A percentile compares a stretch with the other conserved stretches of the same genome.
These are phyloP conservation scores for Skeletonema grethae DNA, from an alignment of 108 stramenopile species.

Conservation along the genomic window DNA sequence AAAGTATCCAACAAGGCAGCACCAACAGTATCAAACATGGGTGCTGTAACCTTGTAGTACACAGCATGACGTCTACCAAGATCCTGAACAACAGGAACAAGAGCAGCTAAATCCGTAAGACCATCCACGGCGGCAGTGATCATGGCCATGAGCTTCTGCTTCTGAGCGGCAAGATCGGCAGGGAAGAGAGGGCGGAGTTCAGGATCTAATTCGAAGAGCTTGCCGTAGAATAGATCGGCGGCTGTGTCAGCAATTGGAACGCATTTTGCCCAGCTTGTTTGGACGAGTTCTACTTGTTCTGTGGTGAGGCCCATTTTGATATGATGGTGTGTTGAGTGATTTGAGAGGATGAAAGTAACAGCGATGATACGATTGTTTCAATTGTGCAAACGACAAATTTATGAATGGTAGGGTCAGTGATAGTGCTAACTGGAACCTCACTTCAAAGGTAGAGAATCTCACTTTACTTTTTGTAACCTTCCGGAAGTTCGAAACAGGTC, in stretches of 20 bases:
- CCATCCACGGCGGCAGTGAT: constrained; percentile 27
- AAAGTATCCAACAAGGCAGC: constrained; percentile 32
- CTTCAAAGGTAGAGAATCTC: too few species aligned
- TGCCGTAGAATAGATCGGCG: constrained; percentile 36
- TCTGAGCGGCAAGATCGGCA: constrained; percentile 29
- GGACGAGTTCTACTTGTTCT: constrained; percentile 25
- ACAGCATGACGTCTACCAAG: constrained; percentile 33
- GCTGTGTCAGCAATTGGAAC: constrained; percentile 35
- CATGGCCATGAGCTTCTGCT: constrained; percentile 35
- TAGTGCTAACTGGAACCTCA: too few species aligned
- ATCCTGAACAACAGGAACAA: constrained; percentile 26
- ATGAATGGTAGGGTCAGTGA: too few species aligned
- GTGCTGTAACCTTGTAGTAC: constrained; percentile 25
- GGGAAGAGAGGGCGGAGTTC: constrained; percentile 34
- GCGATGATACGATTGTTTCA: too few species aligned
- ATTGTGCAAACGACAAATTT: too few species aligned
- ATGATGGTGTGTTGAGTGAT: not conserved
- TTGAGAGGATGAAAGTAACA: too few species aligned
- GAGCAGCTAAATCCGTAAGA: constrained; percentile 19
- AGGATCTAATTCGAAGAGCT: constrained; percentile 35
- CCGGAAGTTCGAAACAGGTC: too few species aligned
- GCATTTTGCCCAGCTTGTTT: constrained; percentile 37
- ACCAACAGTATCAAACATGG: constrained; percentile 39
- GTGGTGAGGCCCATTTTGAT: constrained; percentile 3
- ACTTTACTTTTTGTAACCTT: too few species aligned